phyloP scores from a whole-genome alignment of 163 green algal species.

The Scenedesmus sp. region DNA sequence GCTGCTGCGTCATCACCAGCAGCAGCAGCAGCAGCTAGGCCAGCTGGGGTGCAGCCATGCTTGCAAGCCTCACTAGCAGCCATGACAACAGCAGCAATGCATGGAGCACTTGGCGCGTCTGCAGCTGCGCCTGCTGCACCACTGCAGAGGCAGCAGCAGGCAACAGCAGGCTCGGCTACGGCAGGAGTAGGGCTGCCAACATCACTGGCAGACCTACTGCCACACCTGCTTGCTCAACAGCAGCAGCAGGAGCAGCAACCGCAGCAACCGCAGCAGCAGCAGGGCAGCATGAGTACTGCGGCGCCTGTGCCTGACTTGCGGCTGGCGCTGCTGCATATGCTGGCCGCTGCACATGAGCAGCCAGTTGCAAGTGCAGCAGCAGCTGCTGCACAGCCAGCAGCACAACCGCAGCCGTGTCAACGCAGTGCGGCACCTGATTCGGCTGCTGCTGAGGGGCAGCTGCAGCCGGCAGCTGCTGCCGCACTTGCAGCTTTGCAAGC shows the following conservation, averaged over 20 bases:
- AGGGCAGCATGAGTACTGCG: background rate
- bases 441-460: background rate
- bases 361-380: slow-evolving; percentile 21
- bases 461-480: background rate
- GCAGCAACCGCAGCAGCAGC: slow-evolving; percentile 38
- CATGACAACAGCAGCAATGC: background rate
- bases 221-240: slow-evolving; percentile 1
- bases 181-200: background rate
- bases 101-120: background rate
- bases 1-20: background rate
- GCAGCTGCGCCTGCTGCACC: background rate
- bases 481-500: background rate
- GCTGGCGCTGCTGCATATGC: background rate
- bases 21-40: slow-evolving; percentile 6
- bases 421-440: background rate
- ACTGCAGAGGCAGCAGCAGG: background rate
- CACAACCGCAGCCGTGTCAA: background rate
- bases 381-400: background rate
- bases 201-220: background rate
- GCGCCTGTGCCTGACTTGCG: background rate
- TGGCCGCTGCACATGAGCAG: background rate
- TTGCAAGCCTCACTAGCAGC: background rate
- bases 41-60: background rate
- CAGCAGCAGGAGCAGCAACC: slow-evolving; percentile 20
- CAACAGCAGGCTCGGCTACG: background rate